A percentile compares a stretch with the other conserved stretches of the same genome.
Conservation (phyloP, 306 rosid genomes). For the Senna tora region DNA sequence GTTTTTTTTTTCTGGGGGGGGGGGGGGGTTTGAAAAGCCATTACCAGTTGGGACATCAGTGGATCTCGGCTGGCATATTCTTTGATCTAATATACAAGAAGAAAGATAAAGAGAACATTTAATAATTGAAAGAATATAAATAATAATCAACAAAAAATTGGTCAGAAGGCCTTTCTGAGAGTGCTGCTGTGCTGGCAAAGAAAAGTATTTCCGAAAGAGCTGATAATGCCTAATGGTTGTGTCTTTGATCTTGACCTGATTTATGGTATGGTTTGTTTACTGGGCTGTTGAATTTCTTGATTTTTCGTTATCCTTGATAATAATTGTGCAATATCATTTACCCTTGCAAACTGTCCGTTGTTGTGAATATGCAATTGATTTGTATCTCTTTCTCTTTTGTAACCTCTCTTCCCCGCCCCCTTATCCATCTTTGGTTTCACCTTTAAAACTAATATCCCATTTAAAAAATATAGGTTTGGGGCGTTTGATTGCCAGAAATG, state of each 20-base stretch:
- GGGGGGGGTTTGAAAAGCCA: not conserved
- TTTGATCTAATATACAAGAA: too few species aligned
- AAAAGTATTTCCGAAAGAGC: not conserved
- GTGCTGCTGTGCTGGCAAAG: not conserved
- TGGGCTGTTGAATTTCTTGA: not conserved
- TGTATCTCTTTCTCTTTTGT: not conserved
- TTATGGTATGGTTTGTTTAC: not conserved
- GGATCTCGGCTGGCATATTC: not conserved
- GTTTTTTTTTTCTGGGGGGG: too few species aligned
- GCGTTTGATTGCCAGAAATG: constrained; percentile 73
- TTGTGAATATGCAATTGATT: not conserved
- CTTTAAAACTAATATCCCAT: constrained; percentile 31
- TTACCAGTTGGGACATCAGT: not conserved
- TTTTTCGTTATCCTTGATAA: not conserved
- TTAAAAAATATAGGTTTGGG: constrained; percentile 63
- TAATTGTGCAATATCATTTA: not conserved
- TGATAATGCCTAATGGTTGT: not conserved
- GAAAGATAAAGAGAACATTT: too few species aligned
- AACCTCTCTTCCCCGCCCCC: not conserved
- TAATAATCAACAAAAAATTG: not conserved
- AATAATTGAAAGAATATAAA: not conserved
- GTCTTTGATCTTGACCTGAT: not conserved
- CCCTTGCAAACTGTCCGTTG: not conserved
- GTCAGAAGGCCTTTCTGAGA: not conserved
- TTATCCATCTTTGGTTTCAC: constrained; percentile 12